Conservation (phyloP, 306 rosid species). For the Arachis hypogaea region DNA sequence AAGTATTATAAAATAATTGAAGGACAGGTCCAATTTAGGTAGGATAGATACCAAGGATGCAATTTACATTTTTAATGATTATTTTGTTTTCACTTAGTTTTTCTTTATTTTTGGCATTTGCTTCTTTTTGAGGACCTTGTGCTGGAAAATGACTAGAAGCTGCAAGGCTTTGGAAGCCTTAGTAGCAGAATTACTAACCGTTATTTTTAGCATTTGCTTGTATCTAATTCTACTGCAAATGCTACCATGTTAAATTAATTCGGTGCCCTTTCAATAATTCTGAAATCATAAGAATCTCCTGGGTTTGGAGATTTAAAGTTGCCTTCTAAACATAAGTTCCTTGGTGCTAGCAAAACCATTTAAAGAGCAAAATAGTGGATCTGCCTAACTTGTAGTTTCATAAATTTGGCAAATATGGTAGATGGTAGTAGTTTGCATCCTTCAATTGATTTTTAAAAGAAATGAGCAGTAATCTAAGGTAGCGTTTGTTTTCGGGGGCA, state of each 20-base stretch:
- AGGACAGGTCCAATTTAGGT: slow-evolving; percentile 36
- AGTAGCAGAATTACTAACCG: slow-evolving; percentile 18
- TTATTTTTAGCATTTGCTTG: slow-evolving; percentile 5
- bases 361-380: background rate
- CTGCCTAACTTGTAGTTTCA: background rate
- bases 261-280: background rate
- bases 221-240: slow-evolving; percentile 35
- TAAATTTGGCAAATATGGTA: background rate
- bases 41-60: slow-evolving; percentile 20
- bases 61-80: slow-evolving; percentile 2
- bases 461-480: too few relatives aligned
- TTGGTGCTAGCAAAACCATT: background rate
- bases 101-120: background rate
- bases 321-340: background rate
- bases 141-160: slow-evolving; percentile 11
- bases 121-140: slow-evolving; percentile 13
- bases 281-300: background rate
- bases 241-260: slow-evolving; percentile 8
- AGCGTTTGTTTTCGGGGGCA: too few relatives aligned
- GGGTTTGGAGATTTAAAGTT: background rate
- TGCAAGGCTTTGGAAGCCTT: slow-evolving; percentile 30
- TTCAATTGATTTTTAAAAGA: too few relatives aligned
- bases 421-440: background rate
- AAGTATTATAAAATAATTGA: slow-evolving; percentile 46
- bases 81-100: background rate